Base-by-base conservation (phyloP, 768 basidiomycete species). In the Plicaturopsis crispa region DNA sequence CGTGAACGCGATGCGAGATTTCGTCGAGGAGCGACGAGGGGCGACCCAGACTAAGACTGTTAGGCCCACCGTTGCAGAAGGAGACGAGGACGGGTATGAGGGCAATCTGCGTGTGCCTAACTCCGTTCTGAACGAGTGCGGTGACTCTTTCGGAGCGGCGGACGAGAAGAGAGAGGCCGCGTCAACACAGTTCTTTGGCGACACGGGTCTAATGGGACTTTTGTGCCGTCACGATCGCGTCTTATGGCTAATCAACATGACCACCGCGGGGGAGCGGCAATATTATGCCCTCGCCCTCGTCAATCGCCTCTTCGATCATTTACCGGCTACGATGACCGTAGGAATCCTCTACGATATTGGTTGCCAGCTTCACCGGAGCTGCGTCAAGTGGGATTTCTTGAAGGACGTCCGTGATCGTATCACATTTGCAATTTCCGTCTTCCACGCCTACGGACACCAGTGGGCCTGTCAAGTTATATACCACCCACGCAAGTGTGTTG, bases 401-500 rank as follows among this genome's bases (percentile, higher is more conserved):
- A 12, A 24, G 0, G 36, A 42, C 17, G 36, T 62, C 20, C 19
- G 31, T 0, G 24, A 35, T 2, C 47, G 59, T 0, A 4, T 67
- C 4, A 10, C 31, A 0, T 63, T 62, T 28, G 55, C 52, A 0
- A 62, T 60, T 0, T 59, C 56, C 5, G 63, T 57, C 0, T 59
- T 68, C 56, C 66, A 70, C 42, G 61, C 61, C 0, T 65, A 62
- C 36, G 58, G 55, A 1, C 61, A 63, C 30, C 48, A 60, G 32
- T 62, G 61, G 61, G 34, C 51, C 3, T 62, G 61, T 35, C 61
- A 62, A 24, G 34, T 68, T 1, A 24, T 55, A 0, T 65, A 62
- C 34, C 60, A 62, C 30, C 63, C 57, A 1, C 46, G 59, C 6
- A 38, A 62, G 20, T 22, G 21, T 22, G 24, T 41, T 16, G 53